These are phyloP conservation scores for Amaranthus cruentus DNA, from an alignment of 148 eudicot genomes.

Conservation along the genomic window DNA sequence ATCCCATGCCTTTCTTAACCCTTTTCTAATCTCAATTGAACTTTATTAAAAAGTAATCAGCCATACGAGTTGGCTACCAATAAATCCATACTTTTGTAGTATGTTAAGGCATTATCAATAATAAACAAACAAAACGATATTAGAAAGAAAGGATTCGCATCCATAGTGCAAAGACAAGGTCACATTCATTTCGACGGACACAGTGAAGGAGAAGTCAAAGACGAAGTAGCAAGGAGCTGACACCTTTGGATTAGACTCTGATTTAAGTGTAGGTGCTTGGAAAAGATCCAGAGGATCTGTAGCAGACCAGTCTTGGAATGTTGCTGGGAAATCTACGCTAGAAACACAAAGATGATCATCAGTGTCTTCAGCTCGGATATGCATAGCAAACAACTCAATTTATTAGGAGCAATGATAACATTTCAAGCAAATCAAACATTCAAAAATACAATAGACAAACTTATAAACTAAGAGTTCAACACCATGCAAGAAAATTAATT, in stretches of 20 bases:
- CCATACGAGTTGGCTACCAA: not conserved
- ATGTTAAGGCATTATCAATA: not conserved
- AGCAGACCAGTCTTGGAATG: conserved; percentile 75
- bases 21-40: not conserved
- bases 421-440: not conserved
- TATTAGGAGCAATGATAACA: not conserved
- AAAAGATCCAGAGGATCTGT: conserved; percentile 85
- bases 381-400: not conserved
- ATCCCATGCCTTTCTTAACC: not conserved
- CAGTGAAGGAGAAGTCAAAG: not conserved
- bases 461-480: not conserved
- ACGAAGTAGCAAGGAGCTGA: not conserved
- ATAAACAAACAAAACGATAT: not conserved
- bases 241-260: conserved; percentile 91
- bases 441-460: not conserved
- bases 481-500: not conserved
- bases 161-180: not conserved
- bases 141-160: not conserved
- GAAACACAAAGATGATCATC: conserved; percentile 28
- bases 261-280: conserved; percentile 69
- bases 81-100: not conserved
- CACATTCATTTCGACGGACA: too few species aligned
- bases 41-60: not conserved
- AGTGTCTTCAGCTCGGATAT: conserved; percentile 4
- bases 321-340: conserved; percentile 90